Evolutionary conservation across 2,329 filamentous ascomycete species (phyloP).

Genomic region (Epichloe festucae): DNA sequence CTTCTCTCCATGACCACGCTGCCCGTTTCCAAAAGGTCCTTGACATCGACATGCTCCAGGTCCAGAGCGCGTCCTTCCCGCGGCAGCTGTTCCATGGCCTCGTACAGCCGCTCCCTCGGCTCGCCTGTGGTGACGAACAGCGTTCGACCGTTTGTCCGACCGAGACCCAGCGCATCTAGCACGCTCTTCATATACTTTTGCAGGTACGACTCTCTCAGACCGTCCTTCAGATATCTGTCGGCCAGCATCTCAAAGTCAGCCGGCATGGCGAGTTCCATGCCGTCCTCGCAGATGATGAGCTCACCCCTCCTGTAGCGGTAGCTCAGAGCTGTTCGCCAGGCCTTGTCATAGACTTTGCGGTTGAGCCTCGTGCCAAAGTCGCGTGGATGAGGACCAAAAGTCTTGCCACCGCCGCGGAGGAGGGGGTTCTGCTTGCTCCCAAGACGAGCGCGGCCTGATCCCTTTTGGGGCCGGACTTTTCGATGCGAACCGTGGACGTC

Average conservation of each 20-base stretch:
- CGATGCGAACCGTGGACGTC: constrained; percentile 73
- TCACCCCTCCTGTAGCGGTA: constrained; percentile 84
- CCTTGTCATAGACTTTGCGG: constrained; percentile 85
- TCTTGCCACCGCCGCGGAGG: constrained; percentile 72
- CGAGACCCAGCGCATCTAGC: constrained; percentile 58
- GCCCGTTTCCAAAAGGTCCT: constrained; percentile 77
- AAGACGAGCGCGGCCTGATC: constrained; percentile 63
- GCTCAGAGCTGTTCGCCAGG: constrained; percentile 86
- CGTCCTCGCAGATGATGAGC: constrained; percentile 71
- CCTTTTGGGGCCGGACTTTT: constrained; percentile 83
- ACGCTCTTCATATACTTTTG: constrained; percentile 54
- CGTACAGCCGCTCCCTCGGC: constrained; percentile 48
- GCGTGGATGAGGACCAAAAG: constrained; percentile 79
- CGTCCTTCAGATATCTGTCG: constrained; percentile 29
- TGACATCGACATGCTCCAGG: constrained; percentile 79
- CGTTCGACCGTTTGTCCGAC: constrained; percentile 52
- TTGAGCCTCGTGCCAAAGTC: constrained; percentile 79
- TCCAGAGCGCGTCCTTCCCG: constrained; percentile 57
- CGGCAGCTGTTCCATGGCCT: constrained; percentile 49
- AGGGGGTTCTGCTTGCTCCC: constrained; percentile 75
- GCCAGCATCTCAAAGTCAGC: constrained; percentile 33
- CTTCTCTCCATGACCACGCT: constrained; percentile 75
- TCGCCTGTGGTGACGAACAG: constrained; percentile 63
- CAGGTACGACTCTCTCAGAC: constrained; percentile 42
- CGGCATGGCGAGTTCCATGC: constrained; percentile 52